Conservation (phyloP, 371 early-diverging fungal genomes). For the Haplosporangium sp. region DNA sequence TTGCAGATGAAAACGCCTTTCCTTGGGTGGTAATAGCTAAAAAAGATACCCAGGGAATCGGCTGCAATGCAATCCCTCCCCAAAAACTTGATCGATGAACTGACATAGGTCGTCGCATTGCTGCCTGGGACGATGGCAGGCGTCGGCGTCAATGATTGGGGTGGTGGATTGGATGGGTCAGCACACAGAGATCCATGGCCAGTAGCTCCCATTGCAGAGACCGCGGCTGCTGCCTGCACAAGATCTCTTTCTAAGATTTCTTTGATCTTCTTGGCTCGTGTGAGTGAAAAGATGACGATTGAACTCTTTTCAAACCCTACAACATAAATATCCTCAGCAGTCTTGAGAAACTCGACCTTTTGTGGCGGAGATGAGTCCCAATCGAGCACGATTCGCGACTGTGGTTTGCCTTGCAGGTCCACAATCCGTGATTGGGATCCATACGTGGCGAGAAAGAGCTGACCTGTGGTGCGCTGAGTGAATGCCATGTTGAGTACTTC, state of each 20-base stretch:
- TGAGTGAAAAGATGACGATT: conserved; percentile 34
- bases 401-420: conserved; percentile 37
- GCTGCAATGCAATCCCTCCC: conserved; percentile 39
- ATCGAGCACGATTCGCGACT: conserved; percentile 40
- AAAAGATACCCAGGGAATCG: conserved; percentile 44
- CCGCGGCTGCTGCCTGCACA: conserved; percentile 10
- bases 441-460: conserved; percentile 42
- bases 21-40: conserved; percentile 39
- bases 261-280: conserved; percentile 36
- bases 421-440: conserved; percentile 50
- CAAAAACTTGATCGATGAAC: conserved; percentile 40
- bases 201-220: background rate
- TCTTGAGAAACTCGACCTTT: conserved; percentile 45
- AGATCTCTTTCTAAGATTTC: conserved; percentile 37
- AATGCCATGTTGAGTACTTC: conserved; percentile 42
- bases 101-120: background rate
- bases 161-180: background rate
- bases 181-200: background rate
- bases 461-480: conserved; percentile 26
- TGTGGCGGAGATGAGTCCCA: conserved; percentile 42
- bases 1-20: conserved; percentile 44
- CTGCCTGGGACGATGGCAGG: background rate
- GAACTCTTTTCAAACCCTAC: conserved; percentile 43
- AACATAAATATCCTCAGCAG: conserved; percentile 37
- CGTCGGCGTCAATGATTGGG: background rate